phyloP scores from a whole-genome alignment of 768 basidiomycete species.

The Suillus clintonianus region DNA sequence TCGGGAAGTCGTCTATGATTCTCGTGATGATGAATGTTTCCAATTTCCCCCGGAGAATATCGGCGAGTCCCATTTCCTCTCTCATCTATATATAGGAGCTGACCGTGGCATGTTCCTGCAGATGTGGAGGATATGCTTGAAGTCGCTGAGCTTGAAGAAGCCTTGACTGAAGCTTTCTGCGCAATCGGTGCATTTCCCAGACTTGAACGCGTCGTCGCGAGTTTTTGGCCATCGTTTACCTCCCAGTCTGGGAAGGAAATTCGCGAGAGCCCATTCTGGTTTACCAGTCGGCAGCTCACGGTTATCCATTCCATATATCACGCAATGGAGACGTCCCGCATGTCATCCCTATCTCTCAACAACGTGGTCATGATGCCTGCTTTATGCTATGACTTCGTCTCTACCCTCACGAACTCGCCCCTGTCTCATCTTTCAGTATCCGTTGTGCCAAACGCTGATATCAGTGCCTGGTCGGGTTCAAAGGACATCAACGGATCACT shows the following conservation, averaged over 20 bases:
- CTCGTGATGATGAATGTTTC: slow-evolving; percentile 25
- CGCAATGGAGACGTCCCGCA: slow-evolving; percentile 18
- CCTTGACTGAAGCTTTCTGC: slow-evolving; percentile 26
- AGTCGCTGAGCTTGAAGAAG: slow-evolving; percentile 33
- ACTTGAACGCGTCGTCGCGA: slow-evolving; percentile 23
- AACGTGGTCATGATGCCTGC: slow-evolving; percentile 26
- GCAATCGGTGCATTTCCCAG: slow-evolving; percentile 19
- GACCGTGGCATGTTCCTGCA: slow-evolving; percentile 2
- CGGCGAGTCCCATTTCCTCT: slow-evolving; percentile 8
- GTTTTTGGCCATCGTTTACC: slow-evolving; percentile 33
- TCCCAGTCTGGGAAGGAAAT: slow-evolving; percentile 23
- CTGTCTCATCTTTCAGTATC: slow-evolving; percentile 32
- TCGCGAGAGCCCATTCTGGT: slow-evolving; percentile 32
- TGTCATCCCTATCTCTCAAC: slow-evolving; percentile 25
- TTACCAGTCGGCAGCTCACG: slow-evolving; percentile 28
- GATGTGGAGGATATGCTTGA: slow-evolving; percentile 27
- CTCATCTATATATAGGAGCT: background rate
- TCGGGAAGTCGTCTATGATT: slow-evolving; percentile 30
- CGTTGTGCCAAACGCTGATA: slow-evolving; percentile 32
- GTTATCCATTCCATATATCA: slow-evolving; percentile 26
- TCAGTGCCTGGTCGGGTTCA: slow-evolving; percentile 32
- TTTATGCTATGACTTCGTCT: slow-evolving; percentile 28
- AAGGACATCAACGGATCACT: slow-evolving; percentile 28
- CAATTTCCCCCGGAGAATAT: slow-evolving; percentile 17
- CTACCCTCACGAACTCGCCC: slow-evolving; percentile 24